Evolutionary conservation across 2,329 filamentous ascomycete species (phyloP).

Genomic region (Monosporascus sp.): DNA sequence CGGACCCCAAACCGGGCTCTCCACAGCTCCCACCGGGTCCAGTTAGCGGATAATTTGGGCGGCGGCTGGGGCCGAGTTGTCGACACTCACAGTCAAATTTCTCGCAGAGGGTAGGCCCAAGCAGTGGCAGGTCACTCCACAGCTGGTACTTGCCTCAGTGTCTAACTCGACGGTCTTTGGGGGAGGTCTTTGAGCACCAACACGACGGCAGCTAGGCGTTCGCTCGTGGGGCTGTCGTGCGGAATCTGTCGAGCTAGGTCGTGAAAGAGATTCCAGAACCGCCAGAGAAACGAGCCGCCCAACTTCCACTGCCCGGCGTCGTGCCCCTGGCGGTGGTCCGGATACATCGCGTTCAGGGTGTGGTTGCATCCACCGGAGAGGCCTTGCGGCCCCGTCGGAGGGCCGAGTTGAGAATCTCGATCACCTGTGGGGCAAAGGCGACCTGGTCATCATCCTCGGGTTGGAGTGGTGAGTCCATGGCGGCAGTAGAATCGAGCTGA

Average conservation of each 20-base stretch:
- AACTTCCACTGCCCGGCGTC: background rate
- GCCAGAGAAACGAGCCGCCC: conserved; percentile 10
- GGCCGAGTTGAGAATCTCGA: background rate
- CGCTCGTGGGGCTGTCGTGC: conserved; percentile 3
- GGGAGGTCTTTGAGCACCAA: background rate
- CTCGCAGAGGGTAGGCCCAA: background rate
- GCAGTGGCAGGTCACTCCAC: background rate
- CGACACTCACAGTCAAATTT: background rate
- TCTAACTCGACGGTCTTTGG: background rate
- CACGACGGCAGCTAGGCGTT: background rate
- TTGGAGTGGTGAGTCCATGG: background rate
- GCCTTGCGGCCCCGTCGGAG: background rate
- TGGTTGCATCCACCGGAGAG: background rate
- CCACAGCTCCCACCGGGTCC: conserved; percentile 11
- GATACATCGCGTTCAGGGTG: background rate
- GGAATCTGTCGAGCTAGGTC: conserved; percentile 14
- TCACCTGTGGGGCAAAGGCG: background rate
- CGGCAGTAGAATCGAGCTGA: background rate
- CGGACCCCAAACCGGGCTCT: conserved; percentile 11
- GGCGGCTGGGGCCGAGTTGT: background rate
- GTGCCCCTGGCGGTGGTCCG: background rate
- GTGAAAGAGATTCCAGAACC: conserved; percentile 19
- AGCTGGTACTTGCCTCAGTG: background rate
- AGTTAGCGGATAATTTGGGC: background rate
- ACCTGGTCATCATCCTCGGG: background rate